Base-by-base conservation (phyloP, 2,329 filamentous ascomycete species). In the Fusarium sp. region DNA sequence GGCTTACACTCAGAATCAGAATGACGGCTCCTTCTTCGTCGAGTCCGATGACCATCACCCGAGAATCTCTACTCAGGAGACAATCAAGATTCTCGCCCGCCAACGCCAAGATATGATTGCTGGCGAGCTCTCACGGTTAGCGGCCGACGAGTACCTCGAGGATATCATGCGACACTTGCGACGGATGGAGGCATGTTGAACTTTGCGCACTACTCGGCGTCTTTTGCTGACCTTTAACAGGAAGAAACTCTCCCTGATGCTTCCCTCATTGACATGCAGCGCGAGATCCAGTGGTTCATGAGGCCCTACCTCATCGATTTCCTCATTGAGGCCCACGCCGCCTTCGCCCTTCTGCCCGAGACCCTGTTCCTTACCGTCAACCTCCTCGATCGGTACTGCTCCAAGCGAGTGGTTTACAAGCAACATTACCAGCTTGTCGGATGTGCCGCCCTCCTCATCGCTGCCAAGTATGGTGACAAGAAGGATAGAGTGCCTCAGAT, bases 241-340 rank as follows among this genome's bases (percentile, higher is more conserved):
- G 90, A 92, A 79, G 93, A 97, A 84, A 98, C 96, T 31, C 88
- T 98, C 75, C 94, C 96, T 63, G 96, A 99, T 83, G 96, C 97
- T 82, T 96, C 96, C 83, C 95, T 97, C 38, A 99, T 99, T 83
- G 96, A 99, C 83, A 98, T 98, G 84, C 96, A 99, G 85, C 95
- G 95, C 76, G 96, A 99, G 88, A 98, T 99, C 73, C 95, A 98
- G 82, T 99, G 96, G 96, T 98, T 97, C 85, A 99, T 99, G 96
- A 89, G 96, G 79, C 96, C 96, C 0, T 98, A 98, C 83, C 92
- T 99, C 38, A 93, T 99, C 81, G 96, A 99, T 86, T 99, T 99
- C 85, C 90, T 99, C 76, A 93, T 98, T 79, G 96, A 99, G 89
- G 96, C 96, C 60, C 96, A 99, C 81, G 93, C 94, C 76, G 96